A percentile compares a stretch with the other conserved stretches of the same genome.
These are phyloP conservation scores for Trifolium subterraneum DNA, from an alignment of 306 rosid species.

Conservation along the genomic window DNA sequence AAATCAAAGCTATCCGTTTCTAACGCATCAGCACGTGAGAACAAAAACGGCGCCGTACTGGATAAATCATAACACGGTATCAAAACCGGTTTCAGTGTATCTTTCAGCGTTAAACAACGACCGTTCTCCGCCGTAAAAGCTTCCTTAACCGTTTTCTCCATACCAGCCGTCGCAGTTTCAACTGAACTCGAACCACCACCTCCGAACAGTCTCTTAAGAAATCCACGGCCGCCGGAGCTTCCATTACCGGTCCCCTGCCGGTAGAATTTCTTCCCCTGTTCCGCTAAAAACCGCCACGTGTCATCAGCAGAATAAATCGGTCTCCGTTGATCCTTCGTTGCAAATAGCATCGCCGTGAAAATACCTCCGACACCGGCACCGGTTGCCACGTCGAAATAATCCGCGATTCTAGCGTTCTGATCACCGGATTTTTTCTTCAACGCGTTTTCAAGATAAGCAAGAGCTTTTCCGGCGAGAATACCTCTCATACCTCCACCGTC, in stretches of 20 bases:
- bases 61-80: conserved; percentile 93
- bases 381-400: conserved; percentile 89
- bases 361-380: conserved; percentile 95
- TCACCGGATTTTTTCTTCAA: conserved; percentile 86
- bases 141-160: conserved; percentile 80
- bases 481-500: conserved; percentile 98
- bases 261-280: conserved; percentile 72
- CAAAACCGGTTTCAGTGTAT: conserved; percentile 88
- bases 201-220: conserved; percentile 52
- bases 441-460: conserved; percentile 79
- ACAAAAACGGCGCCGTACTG: conserved; percentile 93
- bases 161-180: conserved; percentile 51
- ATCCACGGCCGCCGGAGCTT: conserved; percentile 26
- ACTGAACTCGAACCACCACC: conserved; percentile 44
- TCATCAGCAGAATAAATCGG: conserved; percentile 82
- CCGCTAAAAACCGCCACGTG: conserved; percentile 76
- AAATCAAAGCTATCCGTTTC: conserved; percentile 92
- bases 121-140: conserved; percentile 62
- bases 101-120: conserved; percentile 70
- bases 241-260: conserved; percentile 37
- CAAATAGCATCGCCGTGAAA: conserved; percentile 89
- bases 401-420: conserved; percentile 84
- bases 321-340: conserved; percentile 63
- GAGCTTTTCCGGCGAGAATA: conserved; percentile 86
- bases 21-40: conserved; percentile 96